These are phyloP conservation scores for Thelonectria discophora DNA, from an alignment of 2,329 filamentous ascomycete species.

Conservation along the genomic window DNA sequence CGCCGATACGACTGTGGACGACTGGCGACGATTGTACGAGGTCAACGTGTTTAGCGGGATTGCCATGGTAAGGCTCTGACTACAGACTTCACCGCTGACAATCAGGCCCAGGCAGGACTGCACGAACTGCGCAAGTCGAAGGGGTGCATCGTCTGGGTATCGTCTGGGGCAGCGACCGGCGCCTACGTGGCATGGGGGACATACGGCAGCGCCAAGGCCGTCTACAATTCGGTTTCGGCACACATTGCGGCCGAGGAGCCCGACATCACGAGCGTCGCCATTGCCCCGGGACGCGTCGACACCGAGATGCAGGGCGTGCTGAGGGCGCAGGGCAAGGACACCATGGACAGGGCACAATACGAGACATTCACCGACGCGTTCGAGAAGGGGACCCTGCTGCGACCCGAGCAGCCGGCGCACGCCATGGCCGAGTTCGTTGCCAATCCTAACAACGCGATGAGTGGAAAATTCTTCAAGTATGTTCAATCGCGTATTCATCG, in stretches of 20 bases:
- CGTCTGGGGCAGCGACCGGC: constrained; percentile 76
- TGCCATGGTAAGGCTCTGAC: constrained; percentile 72
- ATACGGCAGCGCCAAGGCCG: constrained; percentile 86
- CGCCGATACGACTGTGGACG: constrained; percentile 70
- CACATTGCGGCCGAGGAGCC: constrained; percentile 82
- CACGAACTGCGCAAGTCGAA: constrained; percentile 72
- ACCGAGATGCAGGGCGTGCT: constrained; percentile 91
- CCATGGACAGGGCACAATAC: constrained; percentile 67
- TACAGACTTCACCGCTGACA: constrained; percentile 10
- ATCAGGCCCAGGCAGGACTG: constrained; percentile 74
- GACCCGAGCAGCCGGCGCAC: constrained; percentile 83
- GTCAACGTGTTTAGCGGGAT: constrained; percentile 88
- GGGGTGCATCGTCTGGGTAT: constrained; percentile 80
- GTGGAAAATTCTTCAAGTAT: constrained; percentile 78
- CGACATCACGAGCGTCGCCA: constrained; percentile 73
- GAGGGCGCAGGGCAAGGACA: constrained; percentile 64
- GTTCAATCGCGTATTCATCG: constrained; percentile 39
- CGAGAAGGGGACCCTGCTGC: constrained; percentile 75
- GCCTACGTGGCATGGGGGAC: constrained; percentile 79
- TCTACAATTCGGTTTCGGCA: constrained; percentile 78
- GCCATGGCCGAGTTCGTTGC: constrained; percentile 85
- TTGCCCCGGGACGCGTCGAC: constrained; percentile 84
- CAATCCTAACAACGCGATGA: constrained; percentile 71
- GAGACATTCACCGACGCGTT: constrained; percentile 74
- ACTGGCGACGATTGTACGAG: constrained; percentile 81